Conservation (phyloP, 2,329 filamentous ascomycete genomes). For the Colletotrichum horii region DNA sequence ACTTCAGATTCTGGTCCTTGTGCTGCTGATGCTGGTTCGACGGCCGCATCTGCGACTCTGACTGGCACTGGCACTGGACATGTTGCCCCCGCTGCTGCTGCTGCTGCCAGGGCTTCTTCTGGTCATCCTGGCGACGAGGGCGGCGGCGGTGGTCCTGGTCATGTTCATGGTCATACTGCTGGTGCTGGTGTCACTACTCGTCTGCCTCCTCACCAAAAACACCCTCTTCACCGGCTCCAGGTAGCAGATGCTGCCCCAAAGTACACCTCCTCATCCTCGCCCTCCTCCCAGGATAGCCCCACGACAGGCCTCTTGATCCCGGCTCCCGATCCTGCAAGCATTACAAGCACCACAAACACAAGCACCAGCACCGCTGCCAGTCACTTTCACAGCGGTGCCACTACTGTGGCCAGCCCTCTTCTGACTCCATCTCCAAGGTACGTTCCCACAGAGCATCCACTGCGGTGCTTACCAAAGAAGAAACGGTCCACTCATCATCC, state of each 20-base stretch:
- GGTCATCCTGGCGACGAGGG: not conserved
- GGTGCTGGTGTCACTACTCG: not conserved
- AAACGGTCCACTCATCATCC: constrained; percentile 18
- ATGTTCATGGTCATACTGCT: not conserved
- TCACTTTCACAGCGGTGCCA: constrained; percentile 3
- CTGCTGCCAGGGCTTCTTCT: not conserved
- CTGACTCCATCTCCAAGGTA: constrained; percentile 22
- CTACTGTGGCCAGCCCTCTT: constrained; percentile 9
- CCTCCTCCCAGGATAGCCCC: constrained; percentile 47
- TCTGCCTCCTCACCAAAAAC: constrained; percentile 22
- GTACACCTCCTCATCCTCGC: constrained; percentile 21
- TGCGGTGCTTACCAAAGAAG: constrained; percentile 20
- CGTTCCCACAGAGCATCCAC: constrained; percentile 12
- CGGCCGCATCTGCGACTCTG: not conserved
- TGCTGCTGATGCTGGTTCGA: constrained; percentile 10
- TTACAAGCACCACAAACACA: constrained; percentile 27
- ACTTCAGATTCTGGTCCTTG: constrained; percentile 32
- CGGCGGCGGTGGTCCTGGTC: not conserved
- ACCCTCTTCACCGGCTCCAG: constrained; percentile 19
- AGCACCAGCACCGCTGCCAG: constrained; percentile 21
- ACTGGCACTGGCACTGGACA: not conserved
- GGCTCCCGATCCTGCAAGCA: constrained; percentile 24
- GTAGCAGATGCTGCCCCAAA: constrained; percentile 3
- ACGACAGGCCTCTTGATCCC: constrained; percentile 44
- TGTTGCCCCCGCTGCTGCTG: not conserved